A percentile compares a stretch with the other conserved stretches of the same genome.
phyloP scores from a whole-genome alignment of 164 flowering plant species.

The Magnolia officinalis region DNA sequence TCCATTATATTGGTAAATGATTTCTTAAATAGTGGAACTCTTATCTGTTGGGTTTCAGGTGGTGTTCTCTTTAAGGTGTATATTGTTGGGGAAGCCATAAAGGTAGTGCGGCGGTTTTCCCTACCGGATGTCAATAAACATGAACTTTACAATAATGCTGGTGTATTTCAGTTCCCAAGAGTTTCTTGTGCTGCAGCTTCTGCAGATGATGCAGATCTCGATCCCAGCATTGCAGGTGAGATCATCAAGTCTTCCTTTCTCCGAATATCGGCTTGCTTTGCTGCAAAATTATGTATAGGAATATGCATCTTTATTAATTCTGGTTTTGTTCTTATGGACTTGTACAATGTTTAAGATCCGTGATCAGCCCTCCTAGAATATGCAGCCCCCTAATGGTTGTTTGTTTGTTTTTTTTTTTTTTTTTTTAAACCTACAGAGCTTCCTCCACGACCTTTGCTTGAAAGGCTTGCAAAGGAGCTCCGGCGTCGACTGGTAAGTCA shows the following conservation, averaged over 20 bases:
- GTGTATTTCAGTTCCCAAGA: conserved; percentile 80
- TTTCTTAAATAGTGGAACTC: not conserved
- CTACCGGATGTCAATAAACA: conserved; percentile 71
- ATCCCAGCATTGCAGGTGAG: conserved; percentile 84
- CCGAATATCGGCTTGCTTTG: not conserved
- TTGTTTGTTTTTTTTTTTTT: not conserved
- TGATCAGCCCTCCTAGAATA: no score
- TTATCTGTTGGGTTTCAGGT: conserved; percentile 38
- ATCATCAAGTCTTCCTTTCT: not conserved
- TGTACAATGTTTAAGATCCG: no score
- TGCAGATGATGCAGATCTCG: conserved; percentile 92
- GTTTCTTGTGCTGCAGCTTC: conserved; percentile 97
- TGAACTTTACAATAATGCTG: conserved; percentile 58
- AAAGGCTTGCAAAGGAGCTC: conserved; percentile 80
- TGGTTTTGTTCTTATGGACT: no score
- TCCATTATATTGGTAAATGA: not conserved
- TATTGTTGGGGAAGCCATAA: conserved; percentile 85
- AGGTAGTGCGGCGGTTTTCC: conserved; percentile 89
- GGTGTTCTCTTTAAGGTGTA: conserved; percentile 95
- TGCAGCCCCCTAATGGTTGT: no score
- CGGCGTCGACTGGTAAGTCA: conserved; percentile 70
- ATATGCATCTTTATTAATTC: not conserved
- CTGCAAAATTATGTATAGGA: not conserved
- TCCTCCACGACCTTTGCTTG: conserved; percentile 87
- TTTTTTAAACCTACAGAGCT: conserved; percentile 50